Evolutionary conservation across 2,329 filamentous ascomycete species (phyloP).

Genomic region (Cordyceps farinosa): DNA sequence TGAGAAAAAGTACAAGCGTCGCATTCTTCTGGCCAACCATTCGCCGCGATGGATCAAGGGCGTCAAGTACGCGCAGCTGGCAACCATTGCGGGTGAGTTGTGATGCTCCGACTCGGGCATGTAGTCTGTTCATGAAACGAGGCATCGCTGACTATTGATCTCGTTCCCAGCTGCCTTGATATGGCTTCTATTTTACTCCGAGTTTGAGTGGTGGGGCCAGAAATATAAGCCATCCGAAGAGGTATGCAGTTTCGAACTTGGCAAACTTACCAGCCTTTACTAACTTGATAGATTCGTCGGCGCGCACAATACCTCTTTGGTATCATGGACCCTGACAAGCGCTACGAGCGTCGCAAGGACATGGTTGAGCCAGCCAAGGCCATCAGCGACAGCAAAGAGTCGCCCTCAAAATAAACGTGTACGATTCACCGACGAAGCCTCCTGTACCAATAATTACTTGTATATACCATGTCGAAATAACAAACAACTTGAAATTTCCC

Average conservation of each 20-base stretch:
- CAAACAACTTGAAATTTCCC: background rate
- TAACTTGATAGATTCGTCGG: slow-evolving; percentile 31
- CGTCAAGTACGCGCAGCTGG: slow-evolving; percentile 62
- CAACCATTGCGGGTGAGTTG: slow-evolving; percentile 52
- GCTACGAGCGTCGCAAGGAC: slow-evolving; percentile 40
- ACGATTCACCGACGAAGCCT: slow-evolving; percentile 25
- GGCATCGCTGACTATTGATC: slow-evolving; percentile 16
- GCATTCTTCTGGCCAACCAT: slow-evolving; percentile 58
- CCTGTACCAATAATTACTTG: slow-evolving; percentile 27
- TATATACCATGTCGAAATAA: slow-evolving; percentile 16
- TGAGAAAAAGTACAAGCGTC: slow-evolving; percentile 74
- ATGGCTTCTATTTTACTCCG: slow-evolving; percentile 40
- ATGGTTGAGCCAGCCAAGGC: slow-evolving; percentile 30
- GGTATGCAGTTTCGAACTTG: slow-evolving; percentile 24
- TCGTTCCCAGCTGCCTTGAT: slow-evolving; percentile 32
- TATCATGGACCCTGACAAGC: slow-evolving; percentile 38
- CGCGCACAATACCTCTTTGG: slow-evolving; percentile 39
- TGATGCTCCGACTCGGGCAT: background rate
- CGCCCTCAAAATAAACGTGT: slow-evolving; percentile 28
- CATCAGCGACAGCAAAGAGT: slow-evolving; percentile 25
- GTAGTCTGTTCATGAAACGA: background rate
- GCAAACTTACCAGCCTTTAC: background rate
- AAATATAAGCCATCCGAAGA: slow-evolving; percentile 42
- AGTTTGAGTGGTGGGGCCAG: slow-evolving; percentile 43
- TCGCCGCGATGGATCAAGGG: slow-evolving; percentile 63